These are phyloP conservation scores for Colletotrichum echinochloae DNA, from an alignment of 2,329 filamentous ascomycete genomes.

Conservation along the genomic window DNA sequence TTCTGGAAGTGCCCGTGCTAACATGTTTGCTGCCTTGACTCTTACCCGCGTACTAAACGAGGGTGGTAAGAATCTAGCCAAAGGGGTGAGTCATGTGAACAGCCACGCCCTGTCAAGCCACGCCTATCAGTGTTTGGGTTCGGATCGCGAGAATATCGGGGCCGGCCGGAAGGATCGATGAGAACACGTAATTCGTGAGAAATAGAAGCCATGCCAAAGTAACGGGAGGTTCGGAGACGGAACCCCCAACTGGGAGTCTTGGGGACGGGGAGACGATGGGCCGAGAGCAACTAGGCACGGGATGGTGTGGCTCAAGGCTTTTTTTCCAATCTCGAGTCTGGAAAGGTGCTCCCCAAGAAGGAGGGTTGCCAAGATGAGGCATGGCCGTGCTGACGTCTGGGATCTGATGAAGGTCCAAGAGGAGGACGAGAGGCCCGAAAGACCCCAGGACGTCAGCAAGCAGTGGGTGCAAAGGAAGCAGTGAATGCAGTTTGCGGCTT, in stretches of 20 bases:
- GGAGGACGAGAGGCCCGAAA: constrained; percentile 4
- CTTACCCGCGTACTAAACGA: neutral
- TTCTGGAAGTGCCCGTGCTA: neutral
- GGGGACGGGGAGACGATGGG: neutral
- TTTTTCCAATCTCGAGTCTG: constrained; percentile 21
- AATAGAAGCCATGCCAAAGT: neutral
- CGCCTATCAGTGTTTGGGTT: constrained; percentile 12
- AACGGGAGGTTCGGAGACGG: neutral
- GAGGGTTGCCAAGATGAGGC: constrained; percentile 7
- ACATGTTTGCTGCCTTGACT: constrained; percentile 14
- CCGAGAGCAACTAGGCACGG: neutral
- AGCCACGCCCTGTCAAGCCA: no score
- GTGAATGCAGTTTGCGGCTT: constrained; percentile 20
- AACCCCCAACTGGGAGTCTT: constrained; percentile 8
- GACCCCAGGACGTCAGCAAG: constrained; percentile 26
- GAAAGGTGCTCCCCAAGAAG: constrained; percentile 14
- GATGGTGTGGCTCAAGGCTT: constrained; percentile 12
- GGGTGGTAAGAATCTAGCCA: constrained; percentile 32
- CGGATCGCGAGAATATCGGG: constrained; percentile 22
- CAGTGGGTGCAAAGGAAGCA: constrained; percentile 16
- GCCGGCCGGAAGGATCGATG: constrained; percentile 22
- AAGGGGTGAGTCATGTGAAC: constrained; percentile 32
- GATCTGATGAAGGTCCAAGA: neutral
- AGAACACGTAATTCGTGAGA: constrained; percentile 11
- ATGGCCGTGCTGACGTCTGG: constrained; percentile 27